Evolutionary conservation across 495 filamentous ascomycete genomes (phyloP).

Genomic region (Penicillium longicatenatum): DNA sequence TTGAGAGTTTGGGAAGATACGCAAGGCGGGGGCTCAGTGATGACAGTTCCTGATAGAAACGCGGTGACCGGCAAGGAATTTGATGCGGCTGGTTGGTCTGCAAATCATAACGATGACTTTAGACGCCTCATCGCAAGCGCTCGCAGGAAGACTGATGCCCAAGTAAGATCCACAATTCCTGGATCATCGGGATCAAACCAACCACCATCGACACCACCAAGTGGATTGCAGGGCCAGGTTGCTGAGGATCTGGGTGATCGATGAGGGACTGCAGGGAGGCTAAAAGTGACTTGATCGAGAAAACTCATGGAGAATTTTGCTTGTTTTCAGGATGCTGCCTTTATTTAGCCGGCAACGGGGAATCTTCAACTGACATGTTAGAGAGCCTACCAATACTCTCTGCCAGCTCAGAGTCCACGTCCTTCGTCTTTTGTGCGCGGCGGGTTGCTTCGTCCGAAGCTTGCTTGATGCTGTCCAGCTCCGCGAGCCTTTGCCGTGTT

Average conservation of each 20-base stretch:
- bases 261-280: neutral
- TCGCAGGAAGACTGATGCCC: constrained; percentile 41
- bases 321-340: neutral
- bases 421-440: constrained; percentile 25
- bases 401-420: constrained; percentile 37
- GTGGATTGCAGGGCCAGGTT: neutral
- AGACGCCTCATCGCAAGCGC: constrained; percentile 74
- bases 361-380: constrained; percentile 47
- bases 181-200: constrained; percentile 13
- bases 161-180: constrained; percentile 35
- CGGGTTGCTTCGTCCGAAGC: constrained; percentile 36
- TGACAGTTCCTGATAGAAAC: constrained; percentile 24
- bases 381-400: constrained; percentile 44
- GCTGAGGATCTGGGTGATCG: neutral
- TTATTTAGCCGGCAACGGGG: constrained; percentile 30
- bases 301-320: neutral
- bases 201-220: neutral
- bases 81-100: constrained; percentile 74
- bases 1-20: constrained; percentile 84
- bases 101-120: constrained; percentile 71
- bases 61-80: constrained; percentile 79
- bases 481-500: constrained; percentile 48
- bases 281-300: neutral
- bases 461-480: constrained; percentile 43
- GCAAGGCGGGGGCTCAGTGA: constrained; percentile 48